Percentiles rank a stretch among this genome's conserved stretches.
Evolutionary conservation across 2,329 filamentous ascomycete genomes (phyloP).

Genomic region (Fusarium subglutinans): DNA sequence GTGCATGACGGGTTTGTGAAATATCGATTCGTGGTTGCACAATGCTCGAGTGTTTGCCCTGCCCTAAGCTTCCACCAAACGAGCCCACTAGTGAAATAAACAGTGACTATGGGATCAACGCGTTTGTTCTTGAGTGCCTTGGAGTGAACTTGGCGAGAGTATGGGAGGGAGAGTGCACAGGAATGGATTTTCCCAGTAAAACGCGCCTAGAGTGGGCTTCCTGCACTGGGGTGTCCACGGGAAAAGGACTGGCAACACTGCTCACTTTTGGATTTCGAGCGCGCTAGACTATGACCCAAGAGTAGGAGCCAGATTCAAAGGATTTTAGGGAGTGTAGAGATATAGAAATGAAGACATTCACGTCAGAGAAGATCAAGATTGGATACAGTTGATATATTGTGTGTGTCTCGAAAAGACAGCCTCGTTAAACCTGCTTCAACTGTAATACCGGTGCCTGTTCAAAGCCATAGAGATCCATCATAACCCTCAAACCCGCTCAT

Average conservation of each 20-base stretch:
- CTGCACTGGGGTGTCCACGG: not conserved
- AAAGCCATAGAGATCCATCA: not conserved
- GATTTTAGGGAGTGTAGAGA: not conserved
- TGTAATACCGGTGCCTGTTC: not conserved
- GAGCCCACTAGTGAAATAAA: not conserved
- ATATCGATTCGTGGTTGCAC: too few species aligned
- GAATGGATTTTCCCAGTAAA: not conserved
- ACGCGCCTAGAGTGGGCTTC: not conserved
- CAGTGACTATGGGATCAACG: not conserved
- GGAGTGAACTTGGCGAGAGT: rapidly evolving
- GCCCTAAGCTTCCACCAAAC: not conserved
- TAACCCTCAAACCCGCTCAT: not conserved
- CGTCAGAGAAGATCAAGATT: slow-evolving; percentile 3
- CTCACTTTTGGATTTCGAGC: not conserved
- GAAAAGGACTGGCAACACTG: not conserved
- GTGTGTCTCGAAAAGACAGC: not conserved
- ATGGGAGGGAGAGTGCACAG: not conserved
- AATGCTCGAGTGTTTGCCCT: slow-evolving; percentile 4
- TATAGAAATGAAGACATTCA: not conserved
- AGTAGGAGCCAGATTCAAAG: rapidly evolving
- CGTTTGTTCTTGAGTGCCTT: rapidly evolving
- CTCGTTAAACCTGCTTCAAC: not conserved
- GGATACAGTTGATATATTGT: slow-evolving; percentile 2
- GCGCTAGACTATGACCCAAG: not conserved
- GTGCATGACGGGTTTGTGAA: not conserved